Base-by-base conservation (phyloP, 192 early-diverging fungal genomes). In the Coemansia sp. region DNA sequence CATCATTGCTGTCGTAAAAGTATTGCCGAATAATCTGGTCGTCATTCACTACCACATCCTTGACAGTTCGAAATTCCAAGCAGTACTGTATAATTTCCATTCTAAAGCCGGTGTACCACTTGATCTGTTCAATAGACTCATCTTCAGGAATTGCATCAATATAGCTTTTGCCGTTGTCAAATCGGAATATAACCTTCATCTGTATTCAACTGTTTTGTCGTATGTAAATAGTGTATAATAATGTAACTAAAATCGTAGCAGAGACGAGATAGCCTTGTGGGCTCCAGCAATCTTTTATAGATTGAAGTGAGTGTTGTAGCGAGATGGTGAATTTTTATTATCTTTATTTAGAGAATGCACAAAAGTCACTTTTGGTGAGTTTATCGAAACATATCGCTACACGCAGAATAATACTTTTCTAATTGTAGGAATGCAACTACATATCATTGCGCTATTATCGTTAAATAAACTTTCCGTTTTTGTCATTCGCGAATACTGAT, bases 141-240 rank as follows among this genome's bases (percentile, higher is more conserved):
- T 57, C 31, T 7, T 57, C 31, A 7, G 55, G 55, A 7, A 34
- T 57, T n/a, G 30, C 26, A 18, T 57, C 55, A 9, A n/a, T 26
- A 21, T 57, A 57, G 9, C 30, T 57, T 21, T 57, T 30, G 15
- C 55, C 55, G 16, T n/a, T 57, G 6, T 57, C 31, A 57, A 57
- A 57, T 5, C 26, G 48, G 25, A 51, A 51, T 51, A 1, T 51
- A 51, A 26, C 25, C 15, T 51, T 51, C 48, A 51, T 51, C 26
- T 26, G 6, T 23, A n/a, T n/a, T n/a, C n/a, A n/a, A n/a, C n/a
- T n/a, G n/a, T n/a, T n/a, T n/a, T n/a, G n/a, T n/a, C n/a, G 48
- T 46, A n/a, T 46, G n/a, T 13, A 8, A 51, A 26, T 28, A 51
- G 21, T n/a, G n/a, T n/a, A n/a, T n/a, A n/a, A n/a, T n/a, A n/a